phyloP scores from a whole-genome alignment of 345 rosid species.

The Luvunga scandens region DNA sequence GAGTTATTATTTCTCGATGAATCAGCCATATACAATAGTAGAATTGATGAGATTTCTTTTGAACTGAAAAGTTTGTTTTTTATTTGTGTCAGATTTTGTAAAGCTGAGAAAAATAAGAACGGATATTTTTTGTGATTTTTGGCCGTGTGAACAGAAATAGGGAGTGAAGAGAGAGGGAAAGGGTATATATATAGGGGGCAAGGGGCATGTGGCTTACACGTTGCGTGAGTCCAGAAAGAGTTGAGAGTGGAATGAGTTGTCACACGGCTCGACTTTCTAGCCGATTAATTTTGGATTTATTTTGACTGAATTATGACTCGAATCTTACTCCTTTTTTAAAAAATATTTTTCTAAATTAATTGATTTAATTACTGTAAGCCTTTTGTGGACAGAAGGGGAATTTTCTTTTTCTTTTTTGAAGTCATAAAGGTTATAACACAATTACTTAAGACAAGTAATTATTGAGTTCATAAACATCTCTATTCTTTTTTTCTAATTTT shows the following conservation, averaged over 20 bases:
- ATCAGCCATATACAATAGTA: constrained; percentile 24
- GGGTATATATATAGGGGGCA: not conserved
- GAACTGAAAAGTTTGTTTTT: too few relatives aligned
- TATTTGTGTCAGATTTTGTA: not conserved
- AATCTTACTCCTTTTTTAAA: not conserved
- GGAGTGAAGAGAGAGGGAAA: not conserved
- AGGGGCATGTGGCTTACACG: constrained; percentile 26
- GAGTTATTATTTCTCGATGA: constrained; percentile 28
- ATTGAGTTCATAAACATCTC: too few relatives aligned
- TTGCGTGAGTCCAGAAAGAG: not conserved
- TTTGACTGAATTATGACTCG: constrained; percentile 8
- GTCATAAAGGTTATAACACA: too few relatives aligned
- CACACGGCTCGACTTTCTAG: constrained; percentile 17
- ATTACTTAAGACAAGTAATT: too few relatives aligned
- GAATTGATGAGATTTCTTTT: not conserved
- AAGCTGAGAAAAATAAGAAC: too few relatives aligned
- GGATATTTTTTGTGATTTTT: too few relatives aligned
- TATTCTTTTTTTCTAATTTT: too few relatives aligned
- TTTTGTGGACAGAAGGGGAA: too few relatives aligned
- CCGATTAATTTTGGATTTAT: constrained; percentile 3
- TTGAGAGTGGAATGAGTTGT: constrained; percentile 5
- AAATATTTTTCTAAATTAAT: too few relatives aligned
- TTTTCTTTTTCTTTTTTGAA: too few relatives aligned
- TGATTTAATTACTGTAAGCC: too few relatives aligned
- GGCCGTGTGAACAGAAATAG: not conserved